Evolutionary conservation across 164 flowering plant species (phyloP).

Genomic region (Tetrastigma voinierianum): DNA sequence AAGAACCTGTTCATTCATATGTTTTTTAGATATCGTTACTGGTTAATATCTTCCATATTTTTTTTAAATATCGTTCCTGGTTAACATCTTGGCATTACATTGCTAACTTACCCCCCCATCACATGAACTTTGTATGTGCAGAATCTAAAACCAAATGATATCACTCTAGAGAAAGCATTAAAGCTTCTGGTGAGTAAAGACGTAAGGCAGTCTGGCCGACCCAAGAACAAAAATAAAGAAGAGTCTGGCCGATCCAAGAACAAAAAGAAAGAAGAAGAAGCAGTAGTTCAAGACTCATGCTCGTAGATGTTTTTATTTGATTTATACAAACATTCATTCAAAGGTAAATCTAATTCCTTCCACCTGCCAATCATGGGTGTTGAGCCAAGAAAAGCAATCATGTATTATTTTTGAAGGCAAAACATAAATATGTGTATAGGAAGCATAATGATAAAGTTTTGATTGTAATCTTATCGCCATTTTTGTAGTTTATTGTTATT

Average conservation of each 20-base stretch:
- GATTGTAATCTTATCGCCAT: too few relatives aligned
- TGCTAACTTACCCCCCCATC: too few relatives aligned
- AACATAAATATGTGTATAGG: too few relatives aligned
- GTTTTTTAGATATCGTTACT: too few relatives aligned
- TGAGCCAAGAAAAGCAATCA: neutral
- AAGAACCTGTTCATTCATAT: too few relatives aligned
- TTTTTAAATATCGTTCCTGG: too few relatives aligned
- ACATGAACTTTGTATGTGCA: conserved; percentile 19
- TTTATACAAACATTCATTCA: neutral
- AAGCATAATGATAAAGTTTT: too few relatives aligned
- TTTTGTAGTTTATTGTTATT: too few relatives aligned
- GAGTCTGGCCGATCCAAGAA: conserved; percentile 68
- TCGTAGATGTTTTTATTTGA: neutral
- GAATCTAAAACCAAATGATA: conserved; percentile 49
- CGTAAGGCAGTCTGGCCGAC: conserved; percentile 62
- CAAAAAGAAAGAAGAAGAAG: conserved; percentile 35
- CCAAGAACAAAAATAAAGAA: conserved; percentile 38
- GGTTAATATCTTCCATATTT: too few relatives aligned
- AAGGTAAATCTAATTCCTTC: neutral
- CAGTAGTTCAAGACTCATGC: neutral
- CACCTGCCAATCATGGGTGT: neutral
- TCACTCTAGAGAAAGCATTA: conserved; percentile 71
- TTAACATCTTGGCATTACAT: too few relatives aligned
- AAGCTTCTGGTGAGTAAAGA: conserved; percentile 45
- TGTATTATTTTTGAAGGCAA: too few relatives aligned